These are phyloP conservation scores for Aspergillus fructus DNA, from an alignment of 2,329 filamentous ascomycete species.

Conservation along the genomic window DNA sequence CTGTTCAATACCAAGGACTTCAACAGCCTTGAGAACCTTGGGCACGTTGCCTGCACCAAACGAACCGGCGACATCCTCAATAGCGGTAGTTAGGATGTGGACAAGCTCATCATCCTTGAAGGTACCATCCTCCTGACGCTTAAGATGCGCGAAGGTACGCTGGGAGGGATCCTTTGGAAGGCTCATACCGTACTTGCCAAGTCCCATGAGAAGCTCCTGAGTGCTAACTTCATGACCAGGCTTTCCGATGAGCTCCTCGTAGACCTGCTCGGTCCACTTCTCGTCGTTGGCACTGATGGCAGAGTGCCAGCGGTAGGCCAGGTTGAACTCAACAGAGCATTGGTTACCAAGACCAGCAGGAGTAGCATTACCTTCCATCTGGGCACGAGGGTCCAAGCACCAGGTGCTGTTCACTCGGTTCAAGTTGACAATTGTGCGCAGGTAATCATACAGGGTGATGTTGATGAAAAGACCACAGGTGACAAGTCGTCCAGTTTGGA, in stretches of 20 bases:
- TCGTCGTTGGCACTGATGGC: constrained; percentile 74
- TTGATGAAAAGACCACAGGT: constrained; percentile 76
- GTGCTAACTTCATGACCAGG: constrained; percentile 57
- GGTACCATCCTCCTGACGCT: constrained; percentile 65
- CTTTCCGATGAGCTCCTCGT: constrained; percentile 62
- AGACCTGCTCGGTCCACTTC: constrained; percentile 73
- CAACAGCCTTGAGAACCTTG: constrained; percentile 69
- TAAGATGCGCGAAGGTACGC: constrained; percentile 66
- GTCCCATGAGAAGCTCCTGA: constrained; percentile 60
- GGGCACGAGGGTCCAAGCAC: constrained; percentile 74
- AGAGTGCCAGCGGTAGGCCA: constrained; percentile 86
- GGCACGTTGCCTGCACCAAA: constrained; percentile 76
- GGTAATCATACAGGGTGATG: constrained; percentile 74
- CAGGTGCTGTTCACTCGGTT: constrained; percentile 73
- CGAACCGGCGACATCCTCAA: constrained; percentile 67
- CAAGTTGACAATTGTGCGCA: constrained; percentile 73
- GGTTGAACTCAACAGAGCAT: constrained; percentile 84
- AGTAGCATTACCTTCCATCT: constrained; percentile 64
- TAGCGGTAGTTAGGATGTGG: constrained; percentile 63
- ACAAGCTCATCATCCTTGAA: constrained; percentile 76
- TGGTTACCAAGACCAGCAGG: constrained; percentile 76
- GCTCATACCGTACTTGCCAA: constrained; percentile 61
- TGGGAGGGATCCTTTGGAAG: constrained; percentile 67
- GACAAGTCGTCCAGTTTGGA: constrained; percentile 73
- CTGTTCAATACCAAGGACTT: constrained; percentile 78